Conservation (phyloP, 148 eudicot species). For the Chenopodium quinoa region DNA sequence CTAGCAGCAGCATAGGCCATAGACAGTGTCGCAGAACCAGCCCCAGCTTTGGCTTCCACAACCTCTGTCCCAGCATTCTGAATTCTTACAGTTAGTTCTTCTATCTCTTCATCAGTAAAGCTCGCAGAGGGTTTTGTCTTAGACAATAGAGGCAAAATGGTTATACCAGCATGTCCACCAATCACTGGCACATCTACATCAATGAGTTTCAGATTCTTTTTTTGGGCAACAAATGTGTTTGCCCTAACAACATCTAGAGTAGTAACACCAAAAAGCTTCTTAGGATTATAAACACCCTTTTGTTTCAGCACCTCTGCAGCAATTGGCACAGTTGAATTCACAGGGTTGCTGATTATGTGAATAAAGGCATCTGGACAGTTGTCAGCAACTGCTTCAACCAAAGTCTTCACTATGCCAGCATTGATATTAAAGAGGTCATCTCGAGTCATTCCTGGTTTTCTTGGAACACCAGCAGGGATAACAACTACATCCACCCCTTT, state of each 20-base stretch:
- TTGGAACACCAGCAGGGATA: constrained; percentile 92
- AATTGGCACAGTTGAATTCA: constrained; percentile 88
- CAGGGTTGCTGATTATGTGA: constrained; percentile 91
- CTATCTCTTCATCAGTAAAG: constrained; percentile 63
- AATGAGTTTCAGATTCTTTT: constrained; percentile 73
- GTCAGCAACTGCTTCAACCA: constrained; percentile 85
- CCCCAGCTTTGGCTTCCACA: constrained; percentile 93
- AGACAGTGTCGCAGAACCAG: constrained; percentile 90
- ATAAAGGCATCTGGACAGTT: constrained; percentile 86
- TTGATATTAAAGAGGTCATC: constrained; percentile 90
- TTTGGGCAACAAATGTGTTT: constrained; percentile 85
- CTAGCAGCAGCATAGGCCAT: constrained; percentile 98
- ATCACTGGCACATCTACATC: constrained; percentile 90
- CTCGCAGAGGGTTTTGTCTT: constrained; percentile 75
- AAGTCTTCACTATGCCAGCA: constrained; percentile 70
- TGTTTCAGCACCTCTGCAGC: constrained; percentile 82
- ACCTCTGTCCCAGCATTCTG: constrained; percentile 96
- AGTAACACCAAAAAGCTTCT: constrained; percentile 86
- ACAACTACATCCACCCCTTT: constrained; percentile 75
- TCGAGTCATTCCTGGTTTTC: constrained; percentile 95
- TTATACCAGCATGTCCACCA: constrained; percentile 93
- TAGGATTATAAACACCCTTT: constrained; percentile 84
- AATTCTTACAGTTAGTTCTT: constrained; percentile 70
- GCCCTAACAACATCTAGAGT: constrained; percentile 92
- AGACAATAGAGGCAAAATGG: constrained; percentile 76